These are phyloP conservation scores for Hypoxylon lenormandii DNA, from an alignment of 495 filamentous ascomycete genomes.

Conservation along the genomic window DNA sequence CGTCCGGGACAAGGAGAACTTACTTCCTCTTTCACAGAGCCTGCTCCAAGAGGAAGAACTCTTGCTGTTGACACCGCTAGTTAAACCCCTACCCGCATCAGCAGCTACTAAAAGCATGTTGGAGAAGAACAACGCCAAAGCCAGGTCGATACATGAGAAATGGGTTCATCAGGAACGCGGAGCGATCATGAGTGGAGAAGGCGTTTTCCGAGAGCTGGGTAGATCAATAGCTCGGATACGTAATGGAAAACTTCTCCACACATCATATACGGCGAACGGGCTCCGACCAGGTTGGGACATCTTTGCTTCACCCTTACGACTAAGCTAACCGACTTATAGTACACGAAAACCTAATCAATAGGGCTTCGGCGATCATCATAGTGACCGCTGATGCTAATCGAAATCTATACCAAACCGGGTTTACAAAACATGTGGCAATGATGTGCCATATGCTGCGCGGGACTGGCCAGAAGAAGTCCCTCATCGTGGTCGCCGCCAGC, in stretches of 20 bases:
- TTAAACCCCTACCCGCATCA: slow-evolving; percentile 87
- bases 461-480: slow-evolving; percentile 72
- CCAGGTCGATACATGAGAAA: slow-evolving; percentile 64
- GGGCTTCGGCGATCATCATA: slow-evolving; percentile 85
- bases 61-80: slow-evolving; percentile 81
- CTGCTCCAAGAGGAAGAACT: slow-evolving; percentile 85
- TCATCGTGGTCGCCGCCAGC: slow-evolving; percentile 88
- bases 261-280: slow-evolving; percentile 90
- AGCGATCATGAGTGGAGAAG: slow-evolving; percentile 86
- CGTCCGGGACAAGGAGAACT: slow-evolving; percentile 80
- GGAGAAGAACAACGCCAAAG: slow-evolving; percentile 61
- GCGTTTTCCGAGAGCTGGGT: slow-evolving; percentile 85
- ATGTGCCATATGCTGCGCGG: slow-evolving; percentile 75
- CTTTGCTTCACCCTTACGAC: neutral
- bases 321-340: slow-evolving; percentile 56
- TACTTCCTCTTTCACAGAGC: slow-evolving; percentile 80
- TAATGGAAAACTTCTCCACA: slow-evolving; percentile 84
- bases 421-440: slow-evolving; percentile 93
- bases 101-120: slow-evolving; percentile 70
- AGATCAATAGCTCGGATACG: slow-evolving; percentile 82
- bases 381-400: slow-evolving; percentile 90
- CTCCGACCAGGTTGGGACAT: slow-evolving; percentile 71
- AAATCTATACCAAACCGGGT: slow-evolving; percentile 89
- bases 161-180: slow-evolving; percentile 68
- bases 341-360: slow-evolving; percentile 88